These are phyloP conservation scores for Clathrus columnatus DNA, from an alignment of 768 basidiomycete species.

Conservation along the genomic window DNA sequence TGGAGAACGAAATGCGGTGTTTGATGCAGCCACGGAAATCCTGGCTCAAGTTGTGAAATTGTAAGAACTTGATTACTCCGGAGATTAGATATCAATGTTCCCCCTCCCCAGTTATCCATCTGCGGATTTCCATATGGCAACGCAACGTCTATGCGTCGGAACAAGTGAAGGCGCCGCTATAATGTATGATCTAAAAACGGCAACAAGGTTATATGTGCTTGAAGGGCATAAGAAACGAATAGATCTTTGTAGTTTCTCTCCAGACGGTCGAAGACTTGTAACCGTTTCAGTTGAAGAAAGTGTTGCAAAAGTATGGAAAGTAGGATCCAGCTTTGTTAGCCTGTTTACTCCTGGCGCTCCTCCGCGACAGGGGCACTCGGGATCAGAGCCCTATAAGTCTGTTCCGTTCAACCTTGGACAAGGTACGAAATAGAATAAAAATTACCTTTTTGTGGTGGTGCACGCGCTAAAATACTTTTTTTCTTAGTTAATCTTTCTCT, in stretches of 20 bases:
- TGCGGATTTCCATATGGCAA: constrained; percentile 84
- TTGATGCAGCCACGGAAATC: constrained; percentile 90
- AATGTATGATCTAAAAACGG: constrained; percentile 96
- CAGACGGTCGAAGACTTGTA: constrained; percentile 84
- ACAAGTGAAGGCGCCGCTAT: constrained; percentile 90
- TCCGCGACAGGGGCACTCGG: constrained; percentile 77
- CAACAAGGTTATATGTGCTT: constrained; percentile 88
- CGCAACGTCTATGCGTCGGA: constrained; percentile 86
- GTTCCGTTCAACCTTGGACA: constrained; percentile 79
- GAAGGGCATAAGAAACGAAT: constrained; percentile 82
- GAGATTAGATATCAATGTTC: not conserved
- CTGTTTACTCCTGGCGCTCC: constrained; percentile 89
- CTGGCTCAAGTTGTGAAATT: constrained; percentile 90
- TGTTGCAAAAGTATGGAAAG: constrained; percentile 88
- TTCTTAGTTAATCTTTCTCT: constrained; percentile 43
- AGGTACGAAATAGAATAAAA: constrained; percentile 43
- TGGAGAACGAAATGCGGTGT: constrained; percentile 68
- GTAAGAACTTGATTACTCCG: constrained; percentile 33
- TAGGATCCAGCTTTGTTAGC: constrained; percentile 80
- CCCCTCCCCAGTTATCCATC: constrained; percentile 61
- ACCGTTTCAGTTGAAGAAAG: constrained; percentile 83
- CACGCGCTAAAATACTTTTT: constrained; percentile 27
- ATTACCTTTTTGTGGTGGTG: constrained; percentile 16
- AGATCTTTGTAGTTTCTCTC: constrained; percentile 83
- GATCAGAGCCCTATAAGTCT: constrained; percentile 82